Base-by-base conservation (phyloP, 2,329 filamentous ascomycete species). In the Elsinoe arachidis region DNA sequence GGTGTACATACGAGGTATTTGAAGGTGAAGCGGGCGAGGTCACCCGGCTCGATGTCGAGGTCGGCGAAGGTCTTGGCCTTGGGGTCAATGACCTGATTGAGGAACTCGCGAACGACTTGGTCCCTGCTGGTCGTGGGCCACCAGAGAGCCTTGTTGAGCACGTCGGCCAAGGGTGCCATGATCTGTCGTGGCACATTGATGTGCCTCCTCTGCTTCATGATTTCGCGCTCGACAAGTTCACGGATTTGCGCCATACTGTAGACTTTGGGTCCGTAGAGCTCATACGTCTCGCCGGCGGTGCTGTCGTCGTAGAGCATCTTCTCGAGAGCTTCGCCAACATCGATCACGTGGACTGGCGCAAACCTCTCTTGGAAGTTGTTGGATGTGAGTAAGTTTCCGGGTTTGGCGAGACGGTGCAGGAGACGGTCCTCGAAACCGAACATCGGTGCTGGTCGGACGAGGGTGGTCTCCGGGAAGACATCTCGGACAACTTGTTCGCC, bases 361-460 rank as follows among this genome's bases (percentile, higher is more conserved):
- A 89, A 91, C 68, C 85, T 84, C 79, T 99, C 87, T 72, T 90
- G 81, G 87, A 97, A 90, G 76, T 92, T 83, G 77, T 99, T 99
- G 58, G 90, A 82, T 21, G 90, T 96, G 68, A 97, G 81, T 58
- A 96, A 70, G 72, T 95, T 95, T 60, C 84, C 83, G 10, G 85
- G 79, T 63, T 84, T 81, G 41, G 92, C 93, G 55, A 97, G 83
- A 70, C 84, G 88, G 72, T 95, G 84, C 37, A 99, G 83, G 44
- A 99, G 82, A 67, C 86, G 86, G 74, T 99, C 93, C 74, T 99
- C 93, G 68, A 90, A 95, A 35, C 93, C 93, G 69, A 95, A 99
- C 73, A 96, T 82, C 55, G 91, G 93, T 11, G 92, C 88, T 44
- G 93, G 93, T 62, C 93, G 85, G 63, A 99, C 93, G 65, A 99